Base-by-base conservation (phyloP, 768 basidiomycete genomes). In the Naganishia friedmannii region DNA sequence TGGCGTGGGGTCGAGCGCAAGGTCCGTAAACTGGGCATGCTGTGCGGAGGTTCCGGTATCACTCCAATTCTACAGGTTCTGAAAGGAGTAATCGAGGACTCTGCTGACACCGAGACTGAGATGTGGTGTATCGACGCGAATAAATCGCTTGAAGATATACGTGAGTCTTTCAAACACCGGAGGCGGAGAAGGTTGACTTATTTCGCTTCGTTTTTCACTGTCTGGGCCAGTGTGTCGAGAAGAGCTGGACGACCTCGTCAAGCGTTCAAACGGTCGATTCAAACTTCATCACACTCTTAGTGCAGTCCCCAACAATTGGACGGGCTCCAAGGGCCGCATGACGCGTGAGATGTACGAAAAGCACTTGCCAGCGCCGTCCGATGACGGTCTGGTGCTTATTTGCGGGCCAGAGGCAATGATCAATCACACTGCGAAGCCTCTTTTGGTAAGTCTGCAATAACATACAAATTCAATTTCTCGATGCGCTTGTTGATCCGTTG, bases 51-150 rank as follows among this genome's bases (percentile, higher is more conserved):
- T 21, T 86, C 84, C 46, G 87, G 86, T 28, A 85, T 88, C 63
- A 87, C 87, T 0, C 87, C 87, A 0, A 86, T 88, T 54, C 77
- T 87, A 0, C 86, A 87, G 75, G 84, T 87, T 26, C 78, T 87
- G 0, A 83, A 85, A 0, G 82, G 82, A 56, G 79, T 87, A 54
- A 77, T 86, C 53, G 76, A 74, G 26, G 85, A 87, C 68, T 23
- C 60, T 0, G 58, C 68, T 17, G 83, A 85, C 67, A 74, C 73
- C 0, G 75, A 80, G 34, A 84, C 83, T 0, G 81, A 81, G 8
- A 78, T 86, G 13, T 87, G 83, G 83, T 65, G 87, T 21, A 73
- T 88, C 46, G 82, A 84, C 69, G 80, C 83, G 34, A 87, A 88
- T 76, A 82, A 82, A 34, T 81, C 81, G 19, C 79, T 83, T 31